Evolutionary conservation across 495 filamentous ascomycete genomes (phyloP), one percentile per base, ranked within the genome.

Genomic region (Xylaria curta): DNA sequence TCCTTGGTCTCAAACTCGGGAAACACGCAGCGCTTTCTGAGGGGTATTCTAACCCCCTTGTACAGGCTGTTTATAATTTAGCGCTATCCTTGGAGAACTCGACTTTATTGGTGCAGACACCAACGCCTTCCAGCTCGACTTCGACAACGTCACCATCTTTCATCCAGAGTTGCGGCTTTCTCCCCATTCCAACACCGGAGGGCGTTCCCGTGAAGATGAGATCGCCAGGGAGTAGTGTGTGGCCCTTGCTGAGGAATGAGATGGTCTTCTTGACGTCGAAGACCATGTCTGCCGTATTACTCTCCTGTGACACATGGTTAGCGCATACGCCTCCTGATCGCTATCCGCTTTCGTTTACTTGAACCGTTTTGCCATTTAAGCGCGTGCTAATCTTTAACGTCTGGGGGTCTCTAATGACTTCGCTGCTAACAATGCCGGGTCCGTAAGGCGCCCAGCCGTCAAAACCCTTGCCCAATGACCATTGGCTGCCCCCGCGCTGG

Each of bases 361-460:
- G 94, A 4, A 93, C 88, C 4, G 82, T 86, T 78, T 88, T 78
- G 0, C 91, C 93, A 79, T 97, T 97, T 46, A 96, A 73, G 71
- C 87, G 89, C 0, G 91, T 93, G 54, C 80, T 81, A 58, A 95
- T 94, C 36, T 81, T 82, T 68, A 94, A 79, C 21, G 79, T 83
- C 79, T 93, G 91, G 0, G 93, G 93, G 76, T 95, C 89, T 44
- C 83, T 78, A 73, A 96, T 91, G 70, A 94, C 53, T n/a, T 79
- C 81, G 64, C 83, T 81, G 46, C 87, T 89, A 26, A 94, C 92
- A 74, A 96, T 94, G 0, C 91, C 93, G 17, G 94, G 94, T 3
- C 94, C 94, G 74, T 88, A 92, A 0, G 93, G 94, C n/a, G 93
- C 93, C 93, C 93, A 96, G 56, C 92, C 91, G 81, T 97, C 93